Percentiles rank a stretch among this genome's conserved stretches.
These are phyloP conservation scores for Acacia melanoxylon DNA, from an alignment of 306 rosid genomes.

Conservation along the genomic window DNA sequence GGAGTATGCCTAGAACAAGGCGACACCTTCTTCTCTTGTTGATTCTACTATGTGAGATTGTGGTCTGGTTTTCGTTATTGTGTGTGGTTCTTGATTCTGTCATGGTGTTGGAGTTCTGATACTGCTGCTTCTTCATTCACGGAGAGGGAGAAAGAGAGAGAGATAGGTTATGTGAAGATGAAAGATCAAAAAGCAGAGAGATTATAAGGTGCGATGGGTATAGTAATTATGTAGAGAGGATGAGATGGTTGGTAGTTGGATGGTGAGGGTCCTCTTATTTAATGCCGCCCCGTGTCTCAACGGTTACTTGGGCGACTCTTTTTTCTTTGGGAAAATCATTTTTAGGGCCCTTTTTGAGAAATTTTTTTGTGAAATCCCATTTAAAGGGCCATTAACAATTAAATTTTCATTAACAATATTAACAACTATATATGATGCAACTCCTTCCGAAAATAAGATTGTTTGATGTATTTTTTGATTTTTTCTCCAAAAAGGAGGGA, in stretches of 20 bases:
- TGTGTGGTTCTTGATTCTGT: background rate
- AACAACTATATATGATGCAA: too few species aligned
- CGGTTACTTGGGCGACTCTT: background rate
- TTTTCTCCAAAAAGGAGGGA: too few species aligned
- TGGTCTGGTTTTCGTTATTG: background rate
- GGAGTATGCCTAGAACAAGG: conserved; percentile 16
- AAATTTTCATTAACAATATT: too few species aligned
- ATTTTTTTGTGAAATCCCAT: too few species aligned
- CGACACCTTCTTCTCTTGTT: conserved; percentile 26
- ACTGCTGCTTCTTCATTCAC: background rate
- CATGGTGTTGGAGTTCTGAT: conserved; percentile 29
- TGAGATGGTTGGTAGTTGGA: background rate
- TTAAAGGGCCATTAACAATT: too few species aligned
- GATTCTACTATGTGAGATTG: conserved; percentile 26
- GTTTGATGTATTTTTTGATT: too few species aligned
- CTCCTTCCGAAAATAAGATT: too few species aligned
- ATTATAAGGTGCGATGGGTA: background rate
- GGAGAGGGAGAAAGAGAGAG: background rate
- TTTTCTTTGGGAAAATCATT: too few species aligned
- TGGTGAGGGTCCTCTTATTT: background rate
- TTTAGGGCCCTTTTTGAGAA: too few species aligned
- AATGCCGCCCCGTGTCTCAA: conserved; percentile 9
- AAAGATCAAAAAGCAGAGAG: background rate
- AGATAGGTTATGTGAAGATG: background rate
- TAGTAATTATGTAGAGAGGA: background rate